Base-by-base conservation (phyloP, 2,329 filamentous ascomycete genomes). In the Aspergillus costaricaensis region DNA sequence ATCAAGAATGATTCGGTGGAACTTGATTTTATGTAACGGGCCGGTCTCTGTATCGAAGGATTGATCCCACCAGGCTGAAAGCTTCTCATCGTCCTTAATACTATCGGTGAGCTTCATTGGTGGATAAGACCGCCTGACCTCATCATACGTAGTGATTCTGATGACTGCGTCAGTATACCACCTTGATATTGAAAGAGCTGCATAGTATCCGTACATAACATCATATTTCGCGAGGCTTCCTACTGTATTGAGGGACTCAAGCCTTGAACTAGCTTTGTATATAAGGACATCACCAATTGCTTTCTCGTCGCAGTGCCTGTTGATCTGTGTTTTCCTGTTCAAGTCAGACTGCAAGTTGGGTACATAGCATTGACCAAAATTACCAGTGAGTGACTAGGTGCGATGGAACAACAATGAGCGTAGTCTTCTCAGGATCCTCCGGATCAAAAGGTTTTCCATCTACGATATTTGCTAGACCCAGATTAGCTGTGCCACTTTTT, bases 1-100 rank as follows among this genome's bases (percentile, higher is more conserved):
- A 38, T 79, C 77, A 6, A 79, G 66, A n/a, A 79, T 70, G n/a
- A 79, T 76, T 2, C 77, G 68, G 23, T 69, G 70, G 57, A 74
- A 79, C 5, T 72, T 71, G 30, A 77, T 66, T 23, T 58, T 57
- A 62, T 79, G 77, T 4, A 79, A 60, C 3, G 69, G 66, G 2
- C 77, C 76, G 27, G 65, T 59, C 9, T 70, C 61, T 5, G 69
- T 25, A 5, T 65, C 38, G 52, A 68, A 75, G 6, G 60, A 53
- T 1, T 67, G 41, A 21, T 63, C 32, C 65, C 67, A 76, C 69
- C 68, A 73, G 25, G 64, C 57, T 5, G 61, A 44, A 4, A 71
- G 65, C 14, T 68, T 64, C 1, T 62, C 56, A 7, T 69, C 64
- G 2, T 59, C 62, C 0, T 54, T 27, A 8, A 70, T 15, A 1